phyloP scores from a whole-genome alignment of 257 asterid genomes.

The Solanum dulcamara region DNA sequence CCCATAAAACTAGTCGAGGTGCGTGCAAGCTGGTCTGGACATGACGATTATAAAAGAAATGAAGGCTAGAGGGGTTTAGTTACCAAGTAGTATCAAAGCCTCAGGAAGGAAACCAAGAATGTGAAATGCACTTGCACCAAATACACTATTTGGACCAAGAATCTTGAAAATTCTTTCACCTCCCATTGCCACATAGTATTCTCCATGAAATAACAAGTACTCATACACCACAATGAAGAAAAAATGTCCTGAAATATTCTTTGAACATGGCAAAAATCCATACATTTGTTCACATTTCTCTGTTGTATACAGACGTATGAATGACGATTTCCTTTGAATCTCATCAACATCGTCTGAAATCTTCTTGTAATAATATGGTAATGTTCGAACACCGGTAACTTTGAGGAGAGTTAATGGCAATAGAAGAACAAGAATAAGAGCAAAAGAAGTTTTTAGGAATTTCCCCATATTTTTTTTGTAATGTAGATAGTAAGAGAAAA shows the following conservation, averaged over 20 bases:
- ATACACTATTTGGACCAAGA: constrained; percentile 39
- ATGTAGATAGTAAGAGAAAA: not conserved
- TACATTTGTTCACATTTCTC: constrained; percentile 38
- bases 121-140: constrained; percentile 49
- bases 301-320: constrained; percentile 3
- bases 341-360: constrained; percentile 4
- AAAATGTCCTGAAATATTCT: constrained; percentile 19
- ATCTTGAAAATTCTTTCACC: constrained; percentile 40
- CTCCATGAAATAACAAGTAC: constrained; percentile 33
- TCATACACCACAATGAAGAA: constrained; percentile 36
- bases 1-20: not conserved
- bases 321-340: not conserved
- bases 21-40: not conserved
- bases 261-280: constrained; percentile 40
- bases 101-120: constrained; percentile 39
- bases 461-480: not conserved
- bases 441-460: not conserved
- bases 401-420: not conserved
- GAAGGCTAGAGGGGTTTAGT: not conserved
- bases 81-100: constrained; percentile 43
- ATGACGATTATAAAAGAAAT: not conserved
- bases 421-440: not conserved
- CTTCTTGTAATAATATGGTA: not conserved
- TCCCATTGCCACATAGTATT: constrained; percentile 29
- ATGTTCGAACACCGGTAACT: not conserved